Evolutionary conservation across 2,329 filamentous ascomycete species (phyloP), one percentile per base, ranked within the genome.

Genomic region (Beauveria caledonica): DNA sequence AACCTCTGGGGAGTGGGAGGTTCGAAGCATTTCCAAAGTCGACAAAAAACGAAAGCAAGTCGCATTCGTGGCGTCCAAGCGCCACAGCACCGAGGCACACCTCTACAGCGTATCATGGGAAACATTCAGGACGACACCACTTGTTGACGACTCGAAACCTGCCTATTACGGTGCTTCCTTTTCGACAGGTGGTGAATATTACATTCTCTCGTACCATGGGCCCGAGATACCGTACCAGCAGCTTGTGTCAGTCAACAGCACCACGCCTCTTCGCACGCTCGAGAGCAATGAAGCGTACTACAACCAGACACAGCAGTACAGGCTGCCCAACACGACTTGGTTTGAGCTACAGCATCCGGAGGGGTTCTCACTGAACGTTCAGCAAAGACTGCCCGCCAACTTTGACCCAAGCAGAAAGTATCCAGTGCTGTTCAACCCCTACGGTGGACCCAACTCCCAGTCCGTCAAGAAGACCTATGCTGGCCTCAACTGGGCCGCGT

Each of bases 141-240:
- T 89, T 0, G 86, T 88, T 5, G 82, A 89, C 58, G 82, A 86
- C 58, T 77, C 73, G 0, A 74, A 81, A 0, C 72, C 84, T 0
- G 86, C 79, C 0, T 81, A 79, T 66, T 89, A 83, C 80, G 77
- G 77, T 5, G 86, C 86, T 0, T 86, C 84, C 1, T 89, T 89
- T 72, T 88, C 86, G 0, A 77, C 81, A 2, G 76, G 72, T 1
- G 83, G 81, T 0, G 80, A 80, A 2, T 89, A 85, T 74, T 88
- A 88, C 67, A 81, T 89, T 46, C 79, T 88, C 3, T 80, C 75
- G 56, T 89, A 89, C 68, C 72, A 74, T 19, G 86, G 86, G 0
- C 86, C 86, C 0, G 81, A 88, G 59, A 82, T 89, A 0, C 86
- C 86, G 0, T 88, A 87, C 71, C 85, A 89, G 67, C 84, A 87